Percentiles rank a stretch among this genome's conserved stretches.
Conservation (phyloP, 768 basidiomycete genomes). For the Suillus paluster region DNA sequence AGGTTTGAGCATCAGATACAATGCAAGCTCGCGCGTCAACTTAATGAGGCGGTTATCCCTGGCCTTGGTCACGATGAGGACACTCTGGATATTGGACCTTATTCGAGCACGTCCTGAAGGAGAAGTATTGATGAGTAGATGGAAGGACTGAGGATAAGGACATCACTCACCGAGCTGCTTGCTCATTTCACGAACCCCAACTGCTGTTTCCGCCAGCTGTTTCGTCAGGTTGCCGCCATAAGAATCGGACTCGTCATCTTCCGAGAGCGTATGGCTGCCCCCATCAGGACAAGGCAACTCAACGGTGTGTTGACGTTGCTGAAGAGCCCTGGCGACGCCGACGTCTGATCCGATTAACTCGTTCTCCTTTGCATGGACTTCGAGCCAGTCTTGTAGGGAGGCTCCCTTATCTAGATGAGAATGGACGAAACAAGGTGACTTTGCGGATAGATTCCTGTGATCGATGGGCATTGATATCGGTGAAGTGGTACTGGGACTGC, state of each 20-base stretch:
- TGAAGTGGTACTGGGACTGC: conserved; percentile 19
- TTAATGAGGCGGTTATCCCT: conserved; percentile 96
- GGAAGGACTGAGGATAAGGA: conserved; percentile 6
- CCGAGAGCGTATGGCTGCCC: conserved; percentile 20
- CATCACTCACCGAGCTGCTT: conserved; percentile 84
- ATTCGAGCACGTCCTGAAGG: conserved; percentile 86
- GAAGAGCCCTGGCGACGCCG: conserved; percentile 55
- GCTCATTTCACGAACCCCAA: conserved; percentile 98
- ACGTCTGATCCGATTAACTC: conserved; percentile 40
- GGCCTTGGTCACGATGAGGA: conserved; percentile 97
- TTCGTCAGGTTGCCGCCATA: conserved; percentile 81
- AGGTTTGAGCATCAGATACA: conserved; percentile 94
- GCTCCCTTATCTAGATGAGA: conserved; percentile 86
- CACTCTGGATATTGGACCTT: conserved; percentile 86
- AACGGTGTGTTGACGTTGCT: conserved; percentile 28
- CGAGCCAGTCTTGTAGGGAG: conserved; percentile 76
- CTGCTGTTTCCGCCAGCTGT: conserved; percentile 95
- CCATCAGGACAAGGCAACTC: conserved; percentile 23
- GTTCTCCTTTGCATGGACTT: conserved; percentile 35
- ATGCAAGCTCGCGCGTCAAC: conserved; percentile 89
- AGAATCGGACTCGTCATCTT: conserved; percentile 63
- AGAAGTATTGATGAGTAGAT: conserved; percentile 13
- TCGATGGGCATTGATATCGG: conserved; percentile 33
- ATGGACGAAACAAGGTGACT: conserved; percentile 92
- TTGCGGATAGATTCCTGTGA: conserved; percentile 24